Conservation (phyloP, 441 rosid species). For the Populus hybrid region DNA sequence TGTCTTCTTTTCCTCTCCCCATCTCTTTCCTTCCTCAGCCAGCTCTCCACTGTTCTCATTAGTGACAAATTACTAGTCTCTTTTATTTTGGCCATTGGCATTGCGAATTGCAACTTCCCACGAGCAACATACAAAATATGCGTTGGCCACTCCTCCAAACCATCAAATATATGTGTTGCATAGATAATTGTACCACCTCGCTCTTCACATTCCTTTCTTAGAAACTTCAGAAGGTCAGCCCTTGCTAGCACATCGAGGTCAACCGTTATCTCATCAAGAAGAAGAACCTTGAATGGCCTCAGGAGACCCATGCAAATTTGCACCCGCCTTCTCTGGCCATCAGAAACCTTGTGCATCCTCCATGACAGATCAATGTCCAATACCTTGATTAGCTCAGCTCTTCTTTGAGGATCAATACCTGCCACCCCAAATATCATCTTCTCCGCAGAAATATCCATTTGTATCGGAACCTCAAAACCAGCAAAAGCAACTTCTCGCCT, state of each 20-base stretch:
- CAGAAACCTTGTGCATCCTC: conserved; percentile 97
- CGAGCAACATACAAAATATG: conserved; percentile 72
- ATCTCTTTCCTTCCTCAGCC: conserved; percentile 85
- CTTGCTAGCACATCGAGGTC: conserved; percentile 97
- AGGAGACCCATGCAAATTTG: conserved; percentile 99
- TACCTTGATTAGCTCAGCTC: conserved; percentile 84
- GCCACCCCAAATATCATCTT: conserved; percentile 91
- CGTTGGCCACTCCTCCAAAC: conserved; percentile 88
- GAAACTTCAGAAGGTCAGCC: conserved; percentile 83
- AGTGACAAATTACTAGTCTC: conserved; percentile 70
- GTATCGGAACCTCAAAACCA: conserved; percentile 93
- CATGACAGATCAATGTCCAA: conserved; percentile 81
- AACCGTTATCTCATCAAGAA: conserved; percentile 94
- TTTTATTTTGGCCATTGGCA: conserved; percentile 73
- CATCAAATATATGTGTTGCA: conserved; percentile 95
- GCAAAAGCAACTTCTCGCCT: conserved; percentile 96
- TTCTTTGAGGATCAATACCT: conserved; percentile 78
- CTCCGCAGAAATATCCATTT: conserved; percentile 85
- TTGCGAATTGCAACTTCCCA: conserved; percentile 76
- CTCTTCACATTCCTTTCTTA: conserved; percentile 76
- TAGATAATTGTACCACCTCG: conserved; percentile 84
- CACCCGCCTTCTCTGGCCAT: conserved; percentile 94
- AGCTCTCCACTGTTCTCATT: conserved; percentile 89
- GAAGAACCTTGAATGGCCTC: conserved; percentile 92
- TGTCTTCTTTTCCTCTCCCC: conserved; percentile 71